Base-by-base conservation (phyloP, 176 grass and related monocot genomes). In the Triticum timopheevii region DNA sequence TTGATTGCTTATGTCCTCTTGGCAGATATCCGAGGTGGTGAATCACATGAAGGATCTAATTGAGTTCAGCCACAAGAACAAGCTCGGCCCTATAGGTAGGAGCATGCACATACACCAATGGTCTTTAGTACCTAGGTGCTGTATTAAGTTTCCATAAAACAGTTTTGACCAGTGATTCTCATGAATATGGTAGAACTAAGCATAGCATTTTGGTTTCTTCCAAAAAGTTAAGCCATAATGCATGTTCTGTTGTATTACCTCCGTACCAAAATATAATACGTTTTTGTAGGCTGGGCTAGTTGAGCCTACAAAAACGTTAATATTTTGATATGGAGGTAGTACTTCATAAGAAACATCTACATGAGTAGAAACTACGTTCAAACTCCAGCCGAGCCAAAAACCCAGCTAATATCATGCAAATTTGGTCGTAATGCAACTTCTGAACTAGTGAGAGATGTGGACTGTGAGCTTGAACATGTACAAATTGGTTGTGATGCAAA, bases 1-100 rank as follows among this genome's bases (percentile, higher is more conserved):
- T 56, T 88, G 64, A 86, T 80, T 70, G 27, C 77, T 78, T 79
- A 16, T 77, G 11, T 81, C 36, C 76, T 38, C 50, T 80, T 85
- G 20, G 54, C 82, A 99, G 94, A 93, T 99, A 91, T 96, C 94
- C 17, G 97, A 99, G 90, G 94, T 99, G 76, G 97, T 99, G 68
- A 97, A 94, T 93, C 93, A 93, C 87, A 99, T 99, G 97, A 99
- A 99, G 67, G 97, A 94, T 81, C 85, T 99, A 69, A 97, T 99
- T 83, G 92, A 97, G 85, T 97, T 94, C 85, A 93, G 89, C 47
- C 89, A 89, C 16, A 91, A 97, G 77, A 92, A 93, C 61, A 97
- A 93, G 73, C 92, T 91, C 79, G 97, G 97, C 67, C 94, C 97
- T 36, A 94, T 92, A 69, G 97, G 97, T 99, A 91, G 68, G 64